phyloP scores from a whole-genome alignment of 148 eudicot genomes.

The Nepenthes gracilis region DNA sequence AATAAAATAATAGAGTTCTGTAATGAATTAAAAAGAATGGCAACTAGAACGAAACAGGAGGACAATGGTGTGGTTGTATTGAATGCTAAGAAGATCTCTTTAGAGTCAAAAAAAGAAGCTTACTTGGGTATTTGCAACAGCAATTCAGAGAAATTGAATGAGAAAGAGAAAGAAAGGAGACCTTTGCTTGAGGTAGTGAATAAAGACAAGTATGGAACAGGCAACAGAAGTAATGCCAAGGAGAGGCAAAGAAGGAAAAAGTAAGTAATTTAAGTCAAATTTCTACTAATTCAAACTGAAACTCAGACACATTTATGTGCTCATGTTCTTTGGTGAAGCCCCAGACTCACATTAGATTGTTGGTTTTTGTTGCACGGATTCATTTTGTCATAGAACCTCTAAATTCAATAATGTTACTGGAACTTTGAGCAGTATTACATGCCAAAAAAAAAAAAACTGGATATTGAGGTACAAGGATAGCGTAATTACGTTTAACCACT shows the following conservation, averaged over 20 bases:
- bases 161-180: constrained; percentile 37
- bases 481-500: too few relatives aligned
- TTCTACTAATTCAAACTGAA: background rate
- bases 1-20: constrained; percentile 65
- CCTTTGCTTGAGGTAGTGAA: constrained; percentile 40
- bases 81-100: constrained; percentile 7
- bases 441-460: too few relatives aligned
- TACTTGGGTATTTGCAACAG: too few relatives aligned
- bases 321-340: too few relatives aligned
- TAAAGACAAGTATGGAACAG: constrained; percentile 23
- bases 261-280: constrained; percentile 13
- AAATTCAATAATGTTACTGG: too few relatives aligned
- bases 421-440: too few relatives aligned
- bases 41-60: constrained; percentile 25
- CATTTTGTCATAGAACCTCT: too few relatives aligned
- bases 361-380: too few relatives aligned
- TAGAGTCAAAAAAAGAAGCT: background rate
- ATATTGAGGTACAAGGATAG: too few relatives aligned
- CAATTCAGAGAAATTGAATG: background rate
- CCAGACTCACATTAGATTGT: too few relatives aligned
- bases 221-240: constrained; percentile 21
- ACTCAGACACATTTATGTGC: too few relatives aligned
- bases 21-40: constrained; percentile 34
- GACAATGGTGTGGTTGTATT: constrained; percentile 16
- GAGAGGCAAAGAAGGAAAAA: constrained; percentile 28